Base-by-base conservation (phyloP, 2,329 filamentous ascomycete genomes). In the Diplodia sapinea region DNA sequence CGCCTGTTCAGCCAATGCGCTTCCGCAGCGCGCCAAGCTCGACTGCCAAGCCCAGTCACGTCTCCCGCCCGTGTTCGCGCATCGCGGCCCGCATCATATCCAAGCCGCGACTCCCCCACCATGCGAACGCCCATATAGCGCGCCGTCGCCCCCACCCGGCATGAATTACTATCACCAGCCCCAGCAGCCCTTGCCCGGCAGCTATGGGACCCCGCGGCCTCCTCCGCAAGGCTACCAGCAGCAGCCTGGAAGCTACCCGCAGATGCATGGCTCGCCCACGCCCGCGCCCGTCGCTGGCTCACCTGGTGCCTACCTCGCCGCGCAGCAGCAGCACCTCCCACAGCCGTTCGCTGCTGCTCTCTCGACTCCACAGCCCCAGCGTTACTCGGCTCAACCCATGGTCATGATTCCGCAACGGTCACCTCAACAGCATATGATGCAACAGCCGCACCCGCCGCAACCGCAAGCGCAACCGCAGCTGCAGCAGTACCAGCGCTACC, bases 291-390 rank as follows among this genome's bases (percentile, higher is more conserved):
- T 64, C 26, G 50, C 59, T 8, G 66, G 66, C 50, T 63, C 66
- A 5, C 50, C 56, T 4, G 59, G 59, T 20, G 51, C 59, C 38
- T 68, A 68, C 23, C 49, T 67, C n/a, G 65, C 65, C 11, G 47
- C 54, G 9, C 65, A 67, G 9, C 65, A 67, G 15, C 64, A 65
- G 11, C 62, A 65, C 13, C 51, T 49, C 7, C 64, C 56, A 2
- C 51, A 56, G 7, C 73, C 57, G 8, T 62, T 74, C n/a, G 76
- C 76, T 71, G 77, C 74, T 72, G 73, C 74, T 72, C 74, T 73
- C 31, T 26, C 9, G 15, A 23, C 57, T 31, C 57, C 40, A 6
- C 57, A 49, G 62, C 74, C 73, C 56, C 75, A 73, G 71, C 71
- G 68, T 65, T 74, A 75, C 59, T 62, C 71, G 4, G 59, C 33